Evolutionary conservation across 2,329 filamentous ascomycete genomes (phyloP).

Genomic region (Hypoxylon sp.): DNA sequence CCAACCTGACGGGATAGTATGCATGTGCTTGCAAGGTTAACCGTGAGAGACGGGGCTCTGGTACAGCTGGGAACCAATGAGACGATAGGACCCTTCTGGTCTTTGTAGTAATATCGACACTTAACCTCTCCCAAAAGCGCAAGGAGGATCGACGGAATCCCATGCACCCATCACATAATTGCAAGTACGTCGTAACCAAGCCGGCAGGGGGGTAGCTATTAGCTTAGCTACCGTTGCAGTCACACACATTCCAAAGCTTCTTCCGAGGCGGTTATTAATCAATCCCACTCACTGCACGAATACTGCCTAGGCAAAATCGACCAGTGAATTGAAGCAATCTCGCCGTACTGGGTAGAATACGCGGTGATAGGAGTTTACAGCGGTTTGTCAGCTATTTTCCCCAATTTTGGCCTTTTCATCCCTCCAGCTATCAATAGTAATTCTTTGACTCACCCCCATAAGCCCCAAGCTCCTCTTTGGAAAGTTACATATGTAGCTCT

Average conservation of each 20-base stretch:
- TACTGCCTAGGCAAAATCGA: slow-evolving; percentile 13
- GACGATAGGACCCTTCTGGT: slow-evolving; percentile 6
- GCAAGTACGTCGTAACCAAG: slow-evolving; percentile 1
- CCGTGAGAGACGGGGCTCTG: slow-evolving; percentile 14
- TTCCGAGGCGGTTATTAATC: slow-evolving; percentile 24
- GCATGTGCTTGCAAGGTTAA: slow-evolving; percentile 11
- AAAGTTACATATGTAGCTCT: background rate
- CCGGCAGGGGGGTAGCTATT: slow-evolving; percentile 18
- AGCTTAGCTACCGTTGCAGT: slow-evolving; percentile 19
- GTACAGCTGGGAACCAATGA: slow-evolving; percentile 18
- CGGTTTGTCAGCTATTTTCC: slow-evolving; percentile 7
- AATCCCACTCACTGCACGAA: background rate
- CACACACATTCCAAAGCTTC: slow-evolving; percentile 4
- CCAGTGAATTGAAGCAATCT: background rate
- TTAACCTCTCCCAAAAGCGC: slow-evolving; percentile 19
- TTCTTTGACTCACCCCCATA: background rate
- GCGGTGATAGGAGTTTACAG: slow-evolving; percentile 27
- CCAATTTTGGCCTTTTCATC: background rate
- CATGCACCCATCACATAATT: slow-evolving; percentile 1
- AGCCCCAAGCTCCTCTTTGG: background rate
- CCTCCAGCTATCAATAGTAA: background rate
- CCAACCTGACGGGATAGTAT: slow-evolving; percentile 27
- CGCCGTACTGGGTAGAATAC: background rate
- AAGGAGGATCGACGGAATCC: slow-evolving; percentile 19
- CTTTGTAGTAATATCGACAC: slow-evolving; percentile 23